Base-by-base conservation (phyloP, 208 protist genomes). In the Leishmania aethiopica region DNA sequence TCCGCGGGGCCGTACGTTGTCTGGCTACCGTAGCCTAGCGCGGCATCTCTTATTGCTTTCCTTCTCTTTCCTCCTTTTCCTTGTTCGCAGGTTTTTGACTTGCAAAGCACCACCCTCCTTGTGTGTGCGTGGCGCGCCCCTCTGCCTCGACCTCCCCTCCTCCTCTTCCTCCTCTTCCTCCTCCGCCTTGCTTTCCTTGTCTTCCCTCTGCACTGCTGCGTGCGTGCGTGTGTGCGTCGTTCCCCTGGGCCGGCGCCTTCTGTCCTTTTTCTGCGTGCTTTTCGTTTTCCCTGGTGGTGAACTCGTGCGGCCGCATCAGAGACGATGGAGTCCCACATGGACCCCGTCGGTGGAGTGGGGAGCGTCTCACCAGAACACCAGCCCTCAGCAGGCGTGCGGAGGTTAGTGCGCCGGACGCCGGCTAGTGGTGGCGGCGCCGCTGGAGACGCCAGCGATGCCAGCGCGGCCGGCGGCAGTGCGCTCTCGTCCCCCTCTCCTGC, bases 251-350 rank as follows among this genome's bases (percentile, higher is more conserved):
- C 32, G 32, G 0, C 25, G 0, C 25, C 32, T 25, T 69, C 32
- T 7, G 62, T 7, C 15, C 32, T 22, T 69, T 8, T 42, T 22
- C 10, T 28, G 8, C 17, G 15, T 11, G 35, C 51, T n/a, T 64
- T 32, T 62, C 17, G 32, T n/a, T 42, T 77, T 40, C 49, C 19
- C 73, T 15, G 32, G 35, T 32, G 42, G 47, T 69, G 62, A 69
- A 40, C 62, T 17, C 32, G 62, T 40, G 32, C 62, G 15, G 62
- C 13, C 2, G 45, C 28, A 15, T 51, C 45, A 11, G 22, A 22
- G 70, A 74, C 72, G 11, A 84, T 86, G 83, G 83, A 86, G 51
- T 47, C 45, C 11, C 66, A 82, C 73, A 22, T 51, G 17, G 83
- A 86, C 66, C 74, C 83, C 49, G 62, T 40, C 13, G 74, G 57